Conservation (phyloP, 2,329 filamentous ascomycete genomes). For the Chaetomium sp. region DNA sequence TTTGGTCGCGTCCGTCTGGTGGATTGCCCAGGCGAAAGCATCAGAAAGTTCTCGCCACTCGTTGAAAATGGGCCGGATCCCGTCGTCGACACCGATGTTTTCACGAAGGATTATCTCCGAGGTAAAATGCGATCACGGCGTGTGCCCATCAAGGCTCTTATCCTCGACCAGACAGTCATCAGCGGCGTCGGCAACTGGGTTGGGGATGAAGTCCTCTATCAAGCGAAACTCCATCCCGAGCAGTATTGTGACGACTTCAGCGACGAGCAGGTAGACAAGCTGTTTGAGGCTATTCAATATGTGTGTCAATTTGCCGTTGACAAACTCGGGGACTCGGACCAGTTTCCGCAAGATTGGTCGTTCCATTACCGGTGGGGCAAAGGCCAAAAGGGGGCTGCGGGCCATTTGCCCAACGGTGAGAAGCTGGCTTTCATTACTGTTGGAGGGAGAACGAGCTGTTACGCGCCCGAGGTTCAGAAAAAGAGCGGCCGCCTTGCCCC, state of each 20-base stretch:
- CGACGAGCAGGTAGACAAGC: constrained; percentile 60
- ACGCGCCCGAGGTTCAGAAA: constrained; percentile 79
- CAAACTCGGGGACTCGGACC: constrained; percentile 69
- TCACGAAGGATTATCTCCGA: constrained; percentile 71
- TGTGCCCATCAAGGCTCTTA: constrained; percentile 80
- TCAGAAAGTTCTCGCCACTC: constrained; percentile 69
- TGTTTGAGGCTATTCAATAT: constrained; percentile 68
- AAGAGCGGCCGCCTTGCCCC: constrained; percentile 50
- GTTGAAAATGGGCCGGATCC: constrained; percentile 93
- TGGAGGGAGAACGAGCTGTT: constrained; percentile 83
- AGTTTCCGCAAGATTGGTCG: constrained; percentile 82
- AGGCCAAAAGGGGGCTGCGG: constrained; percentile 64
- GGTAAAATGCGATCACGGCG: constrained; percentile 66
- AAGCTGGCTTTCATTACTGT: constrained; percentile 83
- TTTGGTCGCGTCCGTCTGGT: constrained; percentile 76
- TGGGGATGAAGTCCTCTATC: constrained; percentile 86
- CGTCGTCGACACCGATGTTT: constrained; percentile 68
- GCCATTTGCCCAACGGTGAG: constrained; percentile 71
- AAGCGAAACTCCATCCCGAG: constrained; percentile 84
- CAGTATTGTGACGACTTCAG: constrained; percentile 81
- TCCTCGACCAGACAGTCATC: constrained; percentile 82
- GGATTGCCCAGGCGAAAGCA: constrained; percentile 68
- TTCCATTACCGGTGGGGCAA: constrained; percentile 89
- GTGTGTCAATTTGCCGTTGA: constrained; percentile 78
- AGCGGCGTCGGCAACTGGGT: constrained; percentile 98